Base-by-base conservation (phyloP, 2,329 filamentous ascomycete genomes). In the Aspergillus fijiensis region DNA sequence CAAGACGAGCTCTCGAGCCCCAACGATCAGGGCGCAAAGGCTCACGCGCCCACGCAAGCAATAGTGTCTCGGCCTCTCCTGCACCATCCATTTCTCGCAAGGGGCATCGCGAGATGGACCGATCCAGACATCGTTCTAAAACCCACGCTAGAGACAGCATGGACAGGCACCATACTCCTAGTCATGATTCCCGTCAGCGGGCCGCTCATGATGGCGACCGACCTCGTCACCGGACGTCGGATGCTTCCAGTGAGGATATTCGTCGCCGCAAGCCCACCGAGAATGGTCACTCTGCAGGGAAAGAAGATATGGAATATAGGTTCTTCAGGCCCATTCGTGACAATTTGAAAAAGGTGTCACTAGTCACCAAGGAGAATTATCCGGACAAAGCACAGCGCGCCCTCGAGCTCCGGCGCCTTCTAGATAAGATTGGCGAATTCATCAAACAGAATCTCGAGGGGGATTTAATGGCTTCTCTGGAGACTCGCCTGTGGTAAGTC, bases 11-110 rank as follows among this genome's bases (percentile, higher is more conserved):
- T 1, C 87, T 96, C 29, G 93, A 96, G 69, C 96, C 96, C 65
- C 93, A 97, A 69, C 6, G 93, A 96, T 74, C 91, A 93, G 58
- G 96, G 94, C 96, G 96, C 80, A 94, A 96, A 71, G 69, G 72
- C 48, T 67, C 72, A 12, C 72, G 76, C 12, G 64, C 71, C 51
- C 70, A 69, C 16, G 67, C 71, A 27, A 75, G 75, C 58, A 68
- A 67, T 23, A 79, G 76, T 61, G 71, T 79, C 11, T 80, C 79
- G 6, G 77, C 77, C 14, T 81, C 79, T 10, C 80, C 80, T 19
- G 77, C 77, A 4, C 77, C 78, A 33, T 76, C 77, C 3, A 65
- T 71, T 42, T 67, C 70, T 39, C 78, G 78, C 49, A 80, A 80
- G 60, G 70, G 68, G 50, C 71, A 75, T 47, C 74, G 79, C 49